These are phyloP conservation scores for Syzygium aromaticum DNA, from an alignment of 345 rosid genomes.

Conservation along the genomic window DNA sequence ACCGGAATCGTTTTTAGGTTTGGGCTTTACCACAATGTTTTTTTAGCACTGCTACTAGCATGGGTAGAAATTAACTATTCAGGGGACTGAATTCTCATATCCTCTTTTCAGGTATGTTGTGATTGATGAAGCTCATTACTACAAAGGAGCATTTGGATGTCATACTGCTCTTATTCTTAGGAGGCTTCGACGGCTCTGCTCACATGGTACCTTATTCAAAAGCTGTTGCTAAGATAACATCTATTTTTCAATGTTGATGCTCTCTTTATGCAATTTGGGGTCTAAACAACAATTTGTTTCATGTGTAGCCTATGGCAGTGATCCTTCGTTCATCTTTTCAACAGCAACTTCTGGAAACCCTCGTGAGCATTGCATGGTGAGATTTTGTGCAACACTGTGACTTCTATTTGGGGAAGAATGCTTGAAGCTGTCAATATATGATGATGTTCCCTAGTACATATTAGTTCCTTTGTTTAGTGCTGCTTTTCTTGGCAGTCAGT, in stretches of 20 bases:
- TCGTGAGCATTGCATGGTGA: slow-evolving; percentile 88
- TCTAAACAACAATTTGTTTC: slow-evolving; percentile 2
- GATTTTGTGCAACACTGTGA: not conserved
- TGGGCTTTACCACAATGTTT: not conserved
- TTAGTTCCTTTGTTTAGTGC: not conserved
- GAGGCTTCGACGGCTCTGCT: slow-evolving; percentile 80
- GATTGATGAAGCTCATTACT: slow-evolving; percentile 92
- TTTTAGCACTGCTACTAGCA: not conserved
- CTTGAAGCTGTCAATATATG: not conserved
- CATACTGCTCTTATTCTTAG: slow-evolving; percentile 92
- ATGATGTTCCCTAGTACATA: not conserved
- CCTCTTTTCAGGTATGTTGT: slow-evolving; percentile 53
- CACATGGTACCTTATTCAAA: slow-evolving; percentile 51
- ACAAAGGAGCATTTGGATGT: slow-evolving; percentile 97
- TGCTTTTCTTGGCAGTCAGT: not conserved
- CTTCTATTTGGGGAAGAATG: not conserved
- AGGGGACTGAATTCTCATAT: not conserved
- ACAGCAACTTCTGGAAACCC: slow-evolving; percentile 99
- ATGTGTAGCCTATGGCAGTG: slow-evolving; percentile 63
- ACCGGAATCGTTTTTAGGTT: not conserved
- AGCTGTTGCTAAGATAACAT: not conserved
- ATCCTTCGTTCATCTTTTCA: slow-evolving; percentile 77
- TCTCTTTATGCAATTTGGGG: slow-evolving; percentile 1
- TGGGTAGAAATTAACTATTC: not conserved
- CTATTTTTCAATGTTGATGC: not conserved